Conservation (phyloP, 352 stramenopile species). For the Aphanomyces invadans region DNA sequence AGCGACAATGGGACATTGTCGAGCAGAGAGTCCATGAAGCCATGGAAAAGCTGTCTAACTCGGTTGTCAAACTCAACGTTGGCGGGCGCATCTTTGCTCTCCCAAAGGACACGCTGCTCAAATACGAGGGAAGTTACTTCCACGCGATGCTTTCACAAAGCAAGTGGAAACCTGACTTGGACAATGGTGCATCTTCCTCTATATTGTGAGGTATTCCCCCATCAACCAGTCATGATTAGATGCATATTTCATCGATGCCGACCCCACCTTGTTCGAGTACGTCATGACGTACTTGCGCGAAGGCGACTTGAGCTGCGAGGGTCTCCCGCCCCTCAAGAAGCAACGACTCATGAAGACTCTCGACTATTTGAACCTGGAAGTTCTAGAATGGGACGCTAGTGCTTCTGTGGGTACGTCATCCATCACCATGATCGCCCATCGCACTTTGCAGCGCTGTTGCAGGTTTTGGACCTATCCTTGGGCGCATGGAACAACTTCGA, state of each 20-base stretch:
- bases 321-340: slow-evolving; percentile 17
- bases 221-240: too few relatives aligned
- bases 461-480: too few relatives aligned
- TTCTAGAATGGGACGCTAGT: slow-evolving; percentile 15
- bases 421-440: too few relatives aligned
- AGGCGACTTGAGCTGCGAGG: slow-evolving; percentile 22
- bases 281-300: slow-evolving; percentile 20
- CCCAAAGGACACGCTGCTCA: slow-evolving; percentile 18
- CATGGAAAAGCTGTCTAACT: slow-evolving; percentile 12
- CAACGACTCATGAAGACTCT: slow-evolving; percentile 21
- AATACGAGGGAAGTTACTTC: slow-evolving; percentile 25
- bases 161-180: slow-evolving; percentile 16
- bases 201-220: too few relatives aligned
- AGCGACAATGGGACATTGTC: slow-evolving; percentile 18
- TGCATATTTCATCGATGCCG: slow-evolving; percentile 24
- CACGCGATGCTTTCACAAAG: slow-evolving; percentile 25
- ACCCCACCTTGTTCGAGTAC: slow-evolving; percentile 22
- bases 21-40: slow-evolving; percentile 13
- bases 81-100: slow-evolving; percentile 25
- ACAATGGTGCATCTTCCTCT: slow-evolving; percentile 10
- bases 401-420: slow-evolving; percentile 10
- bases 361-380: slow-evolving; percentile 23
- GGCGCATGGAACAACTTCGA: too few relatives aligned
- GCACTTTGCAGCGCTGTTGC: too few relatives aligned
- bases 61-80: slow-evolving; percentile 25